Evolutionary conservation across 768 basidiomycete genomes (phyloP).

Genomic region (Rhodotorula kratochvilovae): DNA sequence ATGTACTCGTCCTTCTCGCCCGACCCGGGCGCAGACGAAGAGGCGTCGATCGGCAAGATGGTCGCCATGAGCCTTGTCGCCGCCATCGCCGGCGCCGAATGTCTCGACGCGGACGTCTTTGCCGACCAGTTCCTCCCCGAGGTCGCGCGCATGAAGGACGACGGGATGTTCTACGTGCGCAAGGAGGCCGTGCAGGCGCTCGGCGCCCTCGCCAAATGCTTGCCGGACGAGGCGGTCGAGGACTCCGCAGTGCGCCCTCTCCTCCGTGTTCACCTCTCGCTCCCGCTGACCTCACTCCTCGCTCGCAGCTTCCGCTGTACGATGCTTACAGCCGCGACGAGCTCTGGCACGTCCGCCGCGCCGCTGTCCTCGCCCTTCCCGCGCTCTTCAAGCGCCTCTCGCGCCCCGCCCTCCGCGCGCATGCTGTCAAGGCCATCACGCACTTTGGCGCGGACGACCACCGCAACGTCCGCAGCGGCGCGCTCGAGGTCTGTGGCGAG

Average conservation of each 20-base stretch:
- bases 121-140: conserved; percentile 39
- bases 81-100: conserved; percentile 35
- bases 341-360: conserved; percentile 78
- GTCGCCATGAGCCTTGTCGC: conserved; percentile 70
- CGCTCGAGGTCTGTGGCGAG: conserved; percentile 82
- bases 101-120: conserved; percentile 33
- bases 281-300: neutral
- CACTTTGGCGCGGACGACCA: conserved; percentile 63
- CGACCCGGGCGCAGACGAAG: conserved; percentile 53
- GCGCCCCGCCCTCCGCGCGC: conserved; percentile 56
- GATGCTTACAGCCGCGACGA: conserved; percentile 64
- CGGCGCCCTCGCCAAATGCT: conserved; percentile 79
- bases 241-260: conserved; percentile 46
- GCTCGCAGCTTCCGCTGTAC: conserved; percentile 69
- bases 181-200: conserved; percentile 82
- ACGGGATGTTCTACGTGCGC: conserved; percentile 62
- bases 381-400: conserved; percentile 67
- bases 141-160: conserved; percentile 40
- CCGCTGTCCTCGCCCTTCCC: conserved; percentile 77
- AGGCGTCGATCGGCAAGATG: conserved; percentile 76
- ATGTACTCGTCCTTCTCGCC: conserved; percentile 32
- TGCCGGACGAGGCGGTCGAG: conserved; percentile 70
- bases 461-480: conserved; percentile 67
- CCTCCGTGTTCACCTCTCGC: conserved; percentile 2
- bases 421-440: conserved; percentile 64